Evolutionary conservation across 352 stramenopile species (phyloP).

Genomic region (Phytopythium sindhum): DNA sequence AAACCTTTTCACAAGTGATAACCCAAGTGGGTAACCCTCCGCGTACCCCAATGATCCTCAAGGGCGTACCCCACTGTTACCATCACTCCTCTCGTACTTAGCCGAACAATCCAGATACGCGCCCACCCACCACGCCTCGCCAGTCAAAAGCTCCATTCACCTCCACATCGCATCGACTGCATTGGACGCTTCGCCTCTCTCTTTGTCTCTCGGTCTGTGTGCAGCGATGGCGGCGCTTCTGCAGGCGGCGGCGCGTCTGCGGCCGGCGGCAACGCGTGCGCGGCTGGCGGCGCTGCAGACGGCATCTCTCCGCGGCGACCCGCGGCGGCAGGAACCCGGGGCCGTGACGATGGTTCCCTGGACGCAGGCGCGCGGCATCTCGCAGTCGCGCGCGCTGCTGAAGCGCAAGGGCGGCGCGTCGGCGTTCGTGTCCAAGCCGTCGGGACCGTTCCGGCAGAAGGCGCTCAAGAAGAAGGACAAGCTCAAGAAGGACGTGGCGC

Average conservation of each 20-base stretch:
- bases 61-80: neutral
- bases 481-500: constrained; percentile 53
- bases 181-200: neutral
- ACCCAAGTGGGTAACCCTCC: neutral
- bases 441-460: constrained; percentile 48
- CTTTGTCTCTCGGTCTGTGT: neutral
- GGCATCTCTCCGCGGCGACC: neutral
- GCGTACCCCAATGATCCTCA: neutral
- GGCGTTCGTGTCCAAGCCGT: constrained; percentile 56
- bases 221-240: neutral
- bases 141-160: neutral
- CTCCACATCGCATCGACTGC: neutral
- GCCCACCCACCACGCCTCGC: neutral
- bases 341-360: neutral
- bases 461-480: constrained; percentile 55
- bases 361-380: constrained; percentile 22
- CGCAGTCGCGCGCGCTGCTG: constrained; percentile 33
- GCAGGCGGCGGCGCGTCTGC: neutral
- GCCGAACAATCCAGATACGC: neutral
- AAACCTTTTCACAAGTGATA: neutral
- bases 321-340: neutral
- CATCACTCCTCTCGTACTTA: neutral
- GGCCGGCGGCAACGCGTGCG: neutral
- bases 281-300: neutral
- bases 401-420: constrained; percentile 74